phyloP scores from a whole-genome alignment of 2,329 filamentous ascomycete species.

The Sarocladium brachiariae region DNA sequence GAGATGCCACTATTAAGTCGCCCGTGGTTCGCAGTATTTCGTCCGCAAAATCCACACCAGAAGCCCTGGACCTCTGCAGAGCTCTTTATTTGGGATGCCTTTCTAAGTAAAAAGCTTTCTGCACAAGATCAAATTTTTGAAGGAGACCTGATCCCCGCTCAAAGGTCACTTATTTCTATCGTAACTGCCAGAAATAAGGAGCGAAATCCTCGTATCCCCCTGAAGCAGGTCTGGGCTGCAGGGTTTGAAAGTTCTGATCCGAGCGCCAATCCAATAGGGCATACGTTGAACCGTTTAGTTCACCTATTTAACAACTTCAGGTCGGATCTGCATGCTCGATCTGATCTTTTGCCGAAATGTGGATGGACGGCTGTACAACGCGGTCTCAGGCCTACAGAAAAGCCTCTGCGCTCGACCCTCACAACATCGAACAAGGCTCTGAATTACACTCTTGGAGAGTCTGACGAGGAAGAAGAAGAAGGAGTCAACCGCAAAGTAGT shows the following conservation, averaged over 20 bases:
- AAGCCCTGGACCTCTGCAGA: conserved; percentile 31
- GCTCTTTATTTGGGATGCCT: conserved; percentile 48
- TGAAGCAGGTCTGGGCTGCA: conserved; percentile 41
- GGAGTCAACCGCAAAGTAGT: conserved; percentile 27
- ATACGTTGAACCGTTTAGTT: conserved; percentile 32
- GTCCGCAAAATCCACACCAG: conserved; percentile 33
- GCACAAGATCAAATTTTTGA: conserved; percentile 17
- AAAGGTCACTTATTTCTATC: conserved; percentile 35
- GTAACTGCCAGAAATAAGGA: conserved; percentile 23
- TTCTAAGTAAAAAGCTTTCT: conserved; percentile 20
- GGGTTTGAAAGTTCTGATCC: conserved; percentile 21
- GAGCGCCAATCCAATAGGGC: conserved; percentile 30
- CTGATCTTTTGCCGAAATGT: conserved; percentile 19
- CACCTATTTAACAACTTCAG: conserved; percentile 25
- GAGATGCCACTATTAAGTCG: conserved; percentile 24
- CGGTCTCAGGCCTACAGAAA: conserved; percentile 9
- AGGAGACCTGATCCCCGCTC: conserved; percentile 35
- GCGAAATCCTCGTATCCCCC: conserved; percentile 24
- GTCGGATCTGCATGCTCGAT: conserved; percentile 28
- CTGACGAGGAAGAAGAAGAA: conserved; percentile 16
- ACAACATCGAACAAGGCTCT: conserved; percentile 9
- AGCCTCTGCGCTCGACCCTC: conserved; percentile 15
- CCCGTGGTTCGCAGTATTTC: conserved; percentile 45
- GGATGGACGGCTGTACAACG: conserved; percentile 32
- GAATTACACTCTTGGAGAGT: conserved; percentile 12